phyloP scores from a whole-genome alignment of 73 alveolate genomes.

The Blepharisma stoltei region DNA sequence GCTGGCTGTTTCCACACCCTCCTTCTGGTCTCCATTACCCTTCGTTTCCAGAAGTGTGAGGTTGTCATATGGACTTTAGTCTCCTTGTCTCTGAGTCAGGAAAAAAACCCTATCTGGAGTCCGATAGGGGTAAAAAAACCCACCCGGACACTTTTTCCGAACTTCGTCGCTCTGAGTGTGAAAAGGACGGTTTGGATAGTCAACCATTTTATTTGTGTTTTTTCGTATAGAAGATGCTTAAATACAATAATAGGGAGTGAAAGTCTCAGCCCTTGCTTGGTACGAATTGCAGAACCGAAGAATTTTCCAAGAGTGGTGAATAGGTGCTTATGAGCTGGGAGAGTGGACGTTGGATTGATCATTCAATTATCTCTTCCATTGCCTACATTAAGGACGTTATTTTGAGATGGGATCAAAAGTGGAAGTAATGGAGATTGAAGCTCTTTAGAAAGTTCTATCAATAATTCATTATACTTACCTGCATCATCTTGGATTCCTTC shows the following conservation, averaged over 20 bases:
- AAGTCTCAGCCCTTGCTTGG: slow-evolving; percentile 69
- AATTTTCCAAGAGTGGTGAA: slow-evolving; percentile 72
- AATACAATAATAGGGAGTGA: slow-evolving; percentile 79
- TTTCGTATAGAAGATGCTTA: slow-evolving; percentile 74
- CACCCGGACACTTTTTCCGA: no score
- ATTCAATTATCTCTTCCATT: slow-evolving; percentile 81
- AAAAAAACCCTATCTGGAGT: no score
- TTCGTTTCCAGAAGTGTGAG: no score
- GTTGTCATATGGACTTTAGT: no score
- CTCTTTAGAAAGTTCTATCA: slow-evolving; percentile 68
- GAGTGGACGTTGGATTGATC: slow-evolving; percentile 72
- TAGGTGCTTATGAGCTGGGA: slow-evolving; percentile 69
- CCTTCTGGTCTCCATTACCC: no score
- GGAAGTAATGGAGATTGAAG: slow-evolving; percentile 70
- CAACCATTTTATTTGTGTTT: no score
- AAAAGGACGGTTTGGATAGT: no score
- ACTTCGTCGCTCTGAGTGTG: no score
- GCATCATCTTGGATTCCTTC: slow-evolving; percentile 85
- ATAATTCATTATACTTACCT: slow-evolving; percentile 74
- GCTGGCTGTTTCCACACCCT: no score
- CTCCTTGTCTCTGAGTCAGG: no score
- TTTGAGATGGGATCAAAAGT: slow-evolving; percentile 78
- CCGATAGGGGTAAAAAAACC: no score
- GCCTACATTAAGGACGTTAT: slow-evolving; percentile 73
- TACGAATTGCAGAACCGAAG: slow-evolving; percentile 76